Evolutionary conservation across 2,329 filamentous ascomycete species (phyloP).

Genomic region (Pseudogymnoascus sp.): DNA sequence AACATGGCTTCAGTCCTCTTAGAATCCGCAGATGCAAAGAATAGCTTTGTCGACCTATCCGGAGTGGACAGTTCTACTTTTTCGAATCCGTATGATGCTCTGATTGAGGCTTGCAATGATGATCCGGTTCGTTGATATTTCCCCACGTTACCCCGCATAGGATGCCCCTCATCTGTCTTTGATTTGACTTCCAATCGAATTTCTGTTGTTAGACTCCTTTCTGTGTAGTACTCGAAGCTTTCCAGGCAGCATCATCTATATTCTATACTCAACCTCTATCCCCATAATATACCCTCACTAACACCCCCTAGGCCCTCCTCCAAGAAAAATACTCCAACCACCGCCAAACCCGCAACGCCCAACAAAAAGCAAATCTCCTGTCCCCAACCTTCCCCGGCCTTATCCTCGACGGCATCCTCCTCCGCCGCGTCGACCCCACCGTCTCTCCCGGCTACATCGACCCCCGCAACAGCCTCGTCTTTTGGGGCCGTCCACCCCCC

Average conservation of each 20-base stretch:
- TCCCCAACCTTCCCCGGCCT: conserved; percentile 59
- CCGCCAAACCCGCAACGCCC: conserved; percentile 62
- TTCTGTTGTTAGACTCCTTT: neutral
- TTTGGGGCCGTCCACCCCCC: conserved; percentile 78
- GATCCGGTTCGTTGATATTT: conserved; percentile 22
- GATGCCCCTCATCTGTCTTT: neutral
- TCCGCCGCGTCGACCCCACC: conserved; percentile 55
- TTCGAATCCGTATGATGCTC: conserved; percentile 27
- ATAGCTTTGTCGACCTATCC: conserved; percentile 28
- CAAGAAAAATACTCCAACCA: conserved; percentile 56
- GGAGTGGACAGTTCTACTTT: conserved; percentile 23
- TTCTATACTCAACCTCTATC: neutral
- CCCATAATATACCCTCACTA: neutral
- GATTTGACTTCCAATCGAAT: neutral
- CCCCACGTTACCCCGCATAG: neutral
- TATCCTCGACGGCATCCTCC: conserved; percentile 66
- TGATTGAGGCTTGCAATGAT: conserved; percentile 27
- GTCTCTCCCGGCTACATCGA: conserved; percentile 64
- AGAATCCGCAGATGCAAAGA: conserved; percentile 22
- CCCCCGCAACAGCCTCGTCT: conserved; percentile 70
- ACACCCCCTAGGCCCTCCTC: conserved; percentile 19
- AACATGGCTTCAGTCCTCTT: conserved; percentile 16
- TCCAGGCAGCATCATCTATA: neutral
- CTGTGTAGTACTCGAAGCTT: neutral
- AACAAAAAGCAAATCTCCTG: conserved; percentile 68